phyloP scores from a whole-genome alignment of 148 eudicot species.

The Chenopodium album region DNA sequence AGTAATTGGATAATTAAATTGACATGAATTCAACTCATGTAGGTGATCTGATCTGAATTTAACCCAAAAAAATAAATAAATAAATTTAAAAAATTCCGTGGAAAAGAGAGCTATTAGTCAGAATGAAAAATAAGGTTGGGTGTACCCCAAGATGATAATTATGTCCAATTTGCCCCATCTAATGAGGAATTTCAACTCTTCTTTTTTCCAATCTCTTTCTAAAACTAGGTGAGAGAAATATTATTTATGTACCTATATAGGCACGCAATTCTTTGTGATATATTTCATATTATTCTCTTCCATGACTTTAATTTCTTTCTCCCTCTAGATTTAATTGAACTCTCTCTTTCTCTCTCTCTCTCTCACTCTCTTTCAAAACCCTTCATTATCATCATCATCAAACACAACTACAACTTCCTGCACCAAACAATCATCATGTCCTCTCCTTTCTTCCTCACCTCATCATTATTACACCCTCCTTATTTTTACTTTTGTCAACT shows the following conservation, averaged over 20 bases:
- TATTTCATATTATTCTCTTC: not conserved
- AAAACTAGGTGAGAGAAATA: too few species aligned
- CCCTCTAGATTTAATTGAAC: not conserved
- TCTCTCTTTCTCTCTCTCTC: not conserved
- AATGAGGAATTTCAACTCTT: slow-evolving; percentile 23
- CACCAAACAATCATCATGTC: slow-evolving; percentile 30
- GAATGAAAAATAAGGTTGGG: slow-evolving; percentile 3
- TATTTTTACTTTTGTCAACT: slow-evolving; percentile 20
- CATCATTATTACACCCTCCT: slow-evolving; percentile 23
- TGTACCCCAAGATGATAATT: slow-evolving; percentile 27
- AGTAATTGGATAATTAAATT: too few species aligned
- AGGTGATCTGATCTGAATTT: too few species aligned
- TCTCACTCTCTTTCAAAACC: slow-evolving; percentile 1
- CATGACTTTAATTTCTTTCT: not conserved
- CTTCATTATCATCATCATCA: slow-evolving; percentile 17
- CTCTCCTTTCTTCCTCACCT: slow-evolving; percentile 18
- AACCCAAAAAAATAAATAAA: not conserved
- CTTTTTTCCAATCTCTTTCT: not conserved
- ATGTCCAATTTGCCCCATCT: slow-evolving; percentile 25
- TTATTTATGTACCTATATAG: not conserved
- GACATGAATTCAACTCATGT: too few species aligned
- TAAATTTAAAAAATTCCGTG: not conserved
- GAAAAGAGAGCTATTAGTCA: slow-evolving; percentile 16
- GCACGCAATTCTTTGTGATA: slow-evolving; percentile 11
- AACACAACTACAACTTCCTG: slow-evolving; percentile 6